Evolutionary conservation across 2,329 filamentous ascomycete genomes (phyloP).

Genomic region (Colletotrichum incanum): DNA sequence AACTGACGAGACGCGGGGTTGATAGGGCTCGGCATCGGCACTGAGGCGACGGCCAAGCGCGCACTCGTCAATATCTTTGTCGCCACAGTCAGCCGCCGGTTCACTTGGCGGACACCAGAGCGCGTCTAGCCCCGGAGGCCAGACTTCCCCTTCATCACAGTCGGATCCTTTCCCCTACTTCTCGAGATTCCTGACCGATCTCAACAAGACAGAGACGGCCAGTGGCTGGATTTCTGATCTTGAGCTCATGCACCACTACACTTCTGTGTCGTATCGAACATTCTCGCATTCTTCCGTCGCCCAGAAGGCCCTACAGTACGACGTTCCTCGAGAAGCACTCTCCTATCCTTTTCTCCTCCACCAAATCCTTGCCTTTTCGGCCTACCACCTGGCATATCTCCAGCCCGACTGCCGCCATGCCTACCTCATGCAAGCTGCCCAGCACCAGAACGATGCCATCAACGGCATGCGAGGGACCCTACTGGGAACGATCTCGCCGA

Average conservation of each 20-base stretch:
- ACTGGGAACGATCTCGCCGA: constrained; percentile 47
- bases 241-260: constrained; percentile 56
- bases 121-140: constrained; percentile 24
- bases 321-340: constrained; percentile 49
- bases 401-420: constrained; percentile 46
- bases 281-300: constrained; percentile 46
- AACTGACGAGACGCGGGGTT: constrained; percentile 23
- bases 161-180: constrained; percentile 46
- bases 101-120: constrained; percentile 27
- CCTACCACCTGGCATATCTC: constrained; percentile 51
- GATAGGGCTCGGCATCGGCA: constrained; percentile 26
- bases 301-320: constrained; percentile 47
- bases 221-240: constrained; percentile 55
- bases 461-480: constrained; percentile 49
- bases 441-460: constrained; percentile 54
- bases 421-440: constrained; percentile 51
- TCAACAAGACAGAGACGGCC: constrained; percentile 44
- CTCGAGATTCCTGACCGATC: constrained; percentile 46
- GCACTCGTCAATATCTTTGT: constrained; percentile 33
- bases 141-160: constrained; percentile 29
- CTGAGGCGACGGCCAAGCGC: constrained; percentile 34
- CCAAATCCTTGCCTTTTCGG: constrained; percentile 52
- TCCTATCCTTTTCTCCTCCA: constrained; percentile 51
- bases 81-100: constrained; percentile 32
- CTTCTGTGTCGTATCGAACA: constrained; percentile 50